phyloP scores from a whole-genome alignment of 331 rosid genomes.

The Erythrophleum ivorense region DNA sequence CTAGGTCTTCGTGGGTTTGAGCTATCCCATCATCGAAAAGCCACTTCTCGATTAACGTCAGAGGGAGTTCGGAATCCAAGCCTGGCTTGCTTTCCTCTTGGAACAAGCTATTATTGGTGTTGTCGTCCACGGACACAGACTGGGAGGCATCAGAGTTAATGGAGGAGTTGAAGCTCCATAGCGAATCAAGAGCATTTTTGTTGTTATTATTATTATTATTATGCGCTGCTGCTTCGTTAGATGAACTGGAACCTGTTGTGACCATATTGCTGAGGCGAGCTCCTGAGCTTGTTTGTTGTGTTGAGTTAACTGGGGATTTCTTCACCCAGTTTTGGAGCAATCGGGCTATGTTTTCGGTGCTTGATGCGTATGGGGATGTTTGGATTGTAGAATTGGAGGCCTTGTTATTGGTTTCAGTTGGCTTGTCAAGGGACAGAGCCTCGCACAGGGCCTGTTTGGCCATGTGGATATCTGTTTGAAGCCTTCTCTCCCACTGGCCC shows the following conservation, averaged over 20 bases:
- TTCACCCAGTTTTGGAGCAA: slow-evolving; percentile 78
- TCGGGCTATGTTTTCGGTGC: slow-evolving; percentile 72
- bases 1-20: slow-evolving; percentile 57
- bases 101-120: slow-evolving; percentile 26
- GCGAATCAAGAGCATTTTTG: slow-evolving; percentile 49
- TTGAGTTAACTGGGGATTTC: slow-evolving; percentile 43
- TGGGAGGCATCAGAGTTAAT: slow-evolving; percentile 49
- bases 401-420: slow-evolving; percentile 25
- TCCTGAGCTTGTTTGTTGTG: neutral
- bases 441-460: slow-evolving; percentile 83
- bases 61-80: slow-evolving; percentile 54
- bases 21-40: slow-evolving; percentile 67
- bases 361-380: slow-evolving; percentile 65
- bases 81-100: slow-evolving; percentile 56
- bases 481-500: slow-evolving; percentile 95
- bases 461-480: slow-evolving; percentile 82
- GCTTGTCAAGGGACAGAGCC: slow-evolving; percentile 72
- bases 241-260: neutral
- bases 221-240: neutral
- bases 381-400: slow-evolving; percentile 22
- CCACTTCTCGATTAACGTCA: slow-evolving; percentile 80
- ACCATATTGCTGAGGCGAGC: neutral
- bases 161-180: slow-evolving; percentile 53
- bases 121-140: slow-evolving; percentile 42
- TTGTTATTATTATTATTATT: neutral